Base-by-base conservation (phyloP, 345 rosid species). In the Salix koriyanagi region DNA sequence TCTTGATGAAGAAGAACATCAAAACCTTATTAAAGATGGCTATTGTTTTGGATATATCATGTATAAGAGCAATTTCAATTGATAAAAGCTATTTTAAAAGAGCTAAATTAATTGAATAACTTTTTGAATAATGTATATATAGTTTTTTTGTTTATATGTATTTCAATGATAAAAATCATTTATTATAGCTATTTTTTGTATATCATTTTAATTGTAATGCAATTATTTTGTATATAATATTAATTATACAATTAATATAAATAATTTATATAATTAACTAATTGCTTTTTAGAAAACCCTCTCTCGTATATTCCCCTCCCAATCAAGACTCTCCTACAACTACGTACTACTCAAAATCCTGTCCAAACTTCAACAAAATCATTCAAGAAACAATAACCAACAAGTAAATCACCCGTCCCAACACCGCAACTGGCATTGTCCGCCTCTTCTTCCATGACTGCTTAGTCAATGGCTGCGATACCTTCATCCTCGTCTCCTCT, bases 341-440 rank as follows among this genome's bases (percentile, higher is more conserved):
- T 25, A 25, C 25, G 25, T 74, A 81, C 79, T 81, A 81, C 76
- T 41, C 67, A 69, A 77, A 77, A 56, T 58, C 81, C 48, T 81
- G 84, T 32, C 84, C 84, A 2, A 67, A 56, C 34, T 81, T 81
- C 81, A 4, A 64, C 69, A 66, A 77, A 65, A 81, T 81, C 84
- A 70, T 81, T 4, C 81, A 74, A 66, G 76, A 81, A 15, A 81
- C 79, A 9, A 26, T 81, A 8, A 74, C 84, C 16, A 70, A 70
- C 72, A 81, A 81, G 70, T 81, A 81, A 70, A 77, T 81, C 84
- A 23, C 79, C 61, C 69, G 64, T 76, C 84, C 84, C 64, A 81
- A 79, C 41, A 77, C 84, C 65, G 81, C 84, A 42, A 76, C 81
- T 69, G 81, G 79, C 23, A 70, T 79, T 39, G 76, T 81, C 76